Conservation (phyloP, 805 yeast genomes). For the Priceomyces medius region DNA sequence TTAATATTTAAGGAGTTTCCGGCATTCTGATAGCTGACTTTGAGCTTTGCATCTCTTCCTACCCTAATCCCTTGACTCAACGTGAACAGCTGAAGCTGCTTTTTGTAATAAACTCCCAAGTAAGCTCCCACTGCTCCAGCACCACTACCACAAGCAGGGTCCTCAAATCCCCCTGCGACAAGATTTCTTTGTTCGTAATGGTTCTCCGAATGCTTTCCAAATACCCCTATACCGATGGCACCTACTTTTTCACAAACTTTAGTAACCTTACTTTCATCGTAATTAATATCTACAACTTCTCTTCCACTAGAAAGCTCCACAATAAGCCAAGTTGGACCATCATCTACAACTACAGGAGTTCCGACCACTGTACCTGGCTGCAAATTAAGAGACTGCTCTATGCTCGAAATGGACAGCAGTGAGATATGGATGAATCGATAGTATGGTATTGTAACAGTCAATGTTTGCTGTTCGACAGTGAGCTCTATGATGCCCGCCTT, state of each 20-base stretch:
- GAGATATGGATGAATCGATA: slow-evolving; percentile 11
- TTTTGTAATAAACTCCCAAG: slow-evolving; percentile 12
- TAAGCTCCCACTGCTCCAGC: slow-evolving; percentile 29
- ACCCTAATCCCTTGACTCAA: slow-evolving; percentile 41
- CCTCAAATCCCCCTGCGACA: slow-evolving; percentile 44
- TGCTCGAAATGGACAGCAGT: slow-evolving; percentile 6
- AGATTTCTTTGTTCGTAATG: slow-evolving; percentile 43
- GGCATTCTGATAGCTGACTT: slow-evolving; percentile 17
- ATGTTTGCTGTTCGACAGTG: slow-evolving; percentile 14
- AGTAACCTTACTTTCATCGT: slow-evolving; percentile 26
- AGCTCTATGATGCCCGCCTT: slow-evolving; percentile 42
- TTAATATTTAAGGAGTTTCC: slow-evolving; percentile 11
- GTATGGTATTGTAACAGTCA: slow-evolving; percentile 31
- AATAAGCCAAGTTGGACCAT: slow-evolving; percentile 49
- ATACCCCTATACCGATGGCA: slow-evolving; percentile 37
- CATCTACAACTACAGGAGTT: slow-evolving; percentile 31
- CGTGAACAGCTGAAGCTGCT: slow-evolving; percentile 21
- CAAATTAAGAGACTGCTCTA: slow-evolving; percentile 11
- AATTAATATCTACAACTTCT: slow-evolving; percentile 29
- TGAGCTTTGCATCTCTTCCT: slow-evolving; percentile 37
- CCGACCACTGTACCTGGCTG: slow-evolving; percentile 8
- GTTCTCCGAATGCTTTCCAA: slow-evolving; percentile 29
- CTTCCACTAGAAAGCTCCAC: slow-evolving; percentile 29
- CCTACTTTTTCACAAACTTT: slow-evolving; percentile 15
- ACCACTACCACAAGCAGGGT: slow-evolving; percentile 58